Conservation (phyloP, 2,329 filamentous ascomycete genomes). For the Arthrinium phaeospermum region DNA sequence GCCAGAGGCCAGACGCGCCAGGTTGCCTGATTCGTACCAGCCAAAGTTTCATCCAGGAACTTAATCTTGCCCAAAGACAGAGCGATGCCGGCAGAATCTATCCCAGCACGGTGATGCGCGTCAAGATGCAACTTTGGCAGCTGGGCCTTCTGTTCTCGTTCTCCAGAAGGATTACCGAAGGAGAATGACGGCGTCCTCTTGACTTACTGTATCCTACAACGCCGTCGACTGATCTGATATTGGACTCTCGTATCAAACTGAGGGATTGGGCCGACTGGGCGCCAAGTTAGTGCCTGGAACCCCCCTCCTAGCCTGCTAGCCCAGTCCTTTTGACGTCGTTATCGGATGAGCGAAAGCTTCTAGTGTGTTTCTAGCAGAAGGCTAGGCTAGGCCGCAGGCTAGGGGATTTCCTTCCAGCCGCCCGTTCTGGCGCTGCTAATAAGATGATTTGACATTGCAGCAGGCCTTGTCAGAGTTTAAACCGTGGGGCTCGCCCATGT, state of each 20-base stretch:
- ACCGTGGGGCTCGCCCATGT: neutral
- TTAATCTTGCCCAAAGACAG: neutral
- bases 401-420: slow-evolving; percentile 1
- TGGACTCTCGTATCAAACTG: slow-evolving; percentile 11
- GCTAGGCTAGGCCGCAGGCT: neutral
- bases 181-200: too few relatives aligned
- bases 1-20: neutral
- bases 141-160: neutral
- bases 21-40: slow-evolving; percentile 1
- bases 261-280: slow-evolving; percentile 13
- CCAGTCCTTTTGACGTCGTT: too few relatives aligned
- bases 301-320: neutral
- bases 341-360: too few relatives aligned
- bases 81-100: neutral
- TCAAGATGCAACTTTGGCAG: neutral
- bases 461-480: slow-evolving; percentile 11
- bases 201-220: neutral
- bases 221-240: neutral
- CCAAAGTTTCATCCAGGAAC: slow-evolving; percentile 2
- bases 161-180: neutral
- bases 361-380: neutral
- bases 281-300: neutral
- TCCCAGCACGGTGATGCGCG: neutral
- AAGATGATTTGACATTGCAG: slow-evolving; percentile 10
- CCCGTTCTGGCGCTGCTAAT: slow-evolving; percentile 3